phyloP scores from a whole-genome alignment of 768 basidiomycete species.

The Ephemerocybe angulata region DNA sequence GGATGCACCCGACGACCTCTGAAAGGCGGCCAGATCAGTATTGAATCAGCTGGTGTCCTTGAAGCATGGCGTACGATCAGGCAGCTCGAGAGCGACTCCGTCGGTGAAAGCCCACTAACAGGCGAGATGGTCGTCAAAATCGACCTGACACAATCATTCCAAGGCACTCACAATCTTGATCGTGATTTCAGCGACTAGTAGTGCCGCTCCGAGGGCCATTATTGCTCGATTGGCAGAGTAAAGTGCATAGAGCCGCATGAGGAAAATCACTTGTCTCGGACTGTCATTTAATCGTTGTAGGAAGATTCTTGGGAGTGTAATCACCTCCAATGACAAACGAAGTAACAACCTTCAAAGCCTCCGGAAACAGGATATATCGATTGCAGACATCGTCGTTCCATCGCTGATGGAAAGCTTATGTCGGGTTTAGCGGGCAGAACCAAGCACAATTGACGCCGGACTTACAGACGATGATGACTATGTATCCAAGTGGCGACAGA shows the following conservation, averaged over 20 bases:
- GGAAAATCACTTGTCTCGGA: constrained; percentile 21
- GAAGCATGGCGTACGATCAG: constrained; percentile 22
- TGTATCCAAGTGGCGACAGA: constrained; percentile 31
- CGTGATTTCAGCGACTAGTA: constrained; percentile 24
- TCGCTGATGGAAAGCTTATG: constrained; percentile 30
- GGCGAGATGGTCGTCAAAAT: neutral
- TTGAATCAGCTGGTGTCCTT: too few species aligned
- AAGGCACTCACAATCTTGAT: constrained; percentile 30
- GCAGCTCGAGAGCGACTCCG: constrained; percentile 29
- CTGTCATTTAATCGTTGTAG: neutral
- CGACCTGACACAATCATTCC: neutral
- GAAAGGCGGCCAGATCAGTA: neutral
- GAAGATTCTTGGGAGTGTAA: neutral
- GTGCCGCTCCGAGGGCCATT: constrained; percentile 15
- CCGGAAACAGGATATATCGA: constrained; percentile 33
- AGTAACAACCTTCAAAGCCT: constrained; percentile 32
- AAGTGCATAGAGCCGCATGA: constrained; percentile 28
- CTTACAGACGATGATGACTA: constrained; percentile 33
- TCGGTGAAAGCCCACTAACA: constrained; percentile 36
- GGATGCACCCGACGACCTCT: constrained; percentile 36
- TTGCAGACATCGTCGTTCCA: constrained; percentile 33
- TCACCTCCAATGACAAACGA: constrained; percentile 26
- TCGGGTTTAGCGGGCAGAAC: neutral
- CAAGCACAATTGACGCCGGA: neutral
- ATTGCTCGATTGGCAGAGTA: constrained; percentile 23